phyloP scores from a whole-genome alignment of 2,329 filamentous ascomycete genomes.

The Fonsecaea nubica region DNA sequence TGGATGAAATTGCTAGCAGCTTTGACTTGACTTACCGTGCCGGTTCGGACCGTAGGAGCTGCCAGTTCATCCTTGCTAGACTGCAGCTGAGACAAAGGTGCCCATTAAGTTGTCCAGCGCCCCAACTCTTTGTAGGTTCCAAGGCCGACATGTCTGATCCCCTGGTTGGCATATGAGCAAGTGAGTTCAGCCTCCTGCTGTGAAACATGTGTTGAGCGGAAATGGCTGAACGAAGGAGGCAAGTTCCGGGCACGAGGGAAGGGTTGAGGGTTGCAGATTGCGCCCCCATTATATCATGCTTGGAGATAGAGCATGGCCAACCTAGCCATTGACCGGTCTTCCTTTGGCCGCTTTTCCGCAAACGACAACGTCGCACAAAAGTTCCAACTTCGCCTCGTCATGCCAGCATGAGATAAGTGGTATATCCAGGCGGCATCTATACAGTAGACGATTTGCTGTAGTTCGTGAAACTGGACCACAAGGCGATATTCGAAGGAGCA shows the following conservation, averaged over 20 bases:
- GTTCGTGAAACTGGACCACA: neutral
- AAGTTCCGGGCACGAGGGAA: neutral
- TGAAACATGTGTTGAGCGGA: slow-evolving; percentile 15
- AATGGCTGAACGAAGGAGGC: slow-evolving; percentile 1
- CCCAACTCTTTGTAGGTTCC: neutral
- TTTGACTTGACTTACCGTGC: neutral
- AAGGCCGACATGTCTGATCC: neutral
- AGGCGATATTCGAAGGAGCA: neutral
- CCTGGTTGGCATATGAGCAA: neutral
- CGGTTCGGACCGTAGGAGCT: neutral
- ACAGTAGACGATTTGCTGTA: neutral
- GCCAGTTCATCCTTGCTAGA: neutral
- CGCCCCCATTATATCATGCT: neutral
- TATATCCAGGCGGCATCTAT: neutral
- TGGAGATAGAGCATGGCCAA: neutral
- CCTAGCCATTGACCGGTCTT: slow-evolving; percentile 12
- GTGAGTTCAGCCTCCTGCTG: neutral
- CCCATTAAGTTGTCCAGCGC: neutral
- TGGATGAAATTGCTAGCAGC: neutral
- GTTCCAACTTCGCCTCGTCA: slow-evolving; percentile 8
- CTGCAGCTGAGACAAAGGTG: neutral
- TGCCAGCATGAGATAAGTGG: slow-evolving; percentile 4
- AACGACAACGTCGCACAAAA: slow-evolving; percentile 17
- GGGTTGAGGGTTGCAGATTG: neutral
- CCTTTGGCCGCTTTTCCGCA: slow-evolving; percentile 3